A percentile compares a stretch with the other conserved stretches of the same genome.
phyloP scores from a whole-genome alignment of 2,329 filamentous ascomycete genomes.

The Arthroderma uncinatum region DNA sequence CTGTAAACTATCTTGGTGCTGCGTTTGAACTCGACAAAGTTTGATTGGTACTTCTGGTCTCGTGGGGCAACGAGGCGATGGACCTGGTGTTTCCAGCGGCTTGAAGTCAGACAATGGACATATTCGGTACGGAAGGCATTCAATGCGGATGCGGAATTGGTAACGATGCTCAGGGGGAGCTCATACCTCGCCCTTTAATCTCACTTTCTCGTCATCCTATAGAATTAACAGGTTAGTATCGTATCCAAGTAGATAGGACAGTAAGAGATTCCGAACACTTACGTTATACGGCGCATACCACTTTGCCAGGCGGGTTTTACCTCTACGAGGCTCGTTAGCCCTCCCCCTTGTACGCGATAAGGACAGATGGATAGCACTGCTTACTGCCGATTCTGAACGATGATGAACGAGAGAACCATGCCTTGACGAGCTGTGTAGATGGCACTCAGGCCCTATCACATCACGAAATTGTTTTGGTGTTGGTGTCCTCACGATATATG shows the following conservation, averaged over 20 bases:
- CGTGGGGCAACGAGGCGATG: constrained; percentile 94
- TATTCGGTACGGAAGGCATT: neutral
- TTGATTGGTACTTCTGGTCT: constrained; percentile 98
- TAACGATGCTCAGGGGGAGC: too few relatives aligned
- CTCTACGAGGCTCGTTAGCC: constrained; percentile 43
- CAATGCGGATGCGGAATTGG: neutral
- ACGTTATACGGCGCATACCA: constrained; percentile 96
- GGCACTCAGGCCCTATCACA: neutral
- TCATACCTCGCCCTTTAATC: constrained; percentile 86
- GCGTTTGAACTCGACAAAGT: constrained; percentile 76
- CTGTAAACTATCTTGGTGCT: constrained; percentile 91
- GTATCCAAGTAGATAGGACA: neutral
- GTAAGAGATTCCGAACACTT: constrained; percentile 21
- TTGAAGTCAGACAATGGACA: neutral
- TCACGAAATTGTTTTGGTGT: neutral
- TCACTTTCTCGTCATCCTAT: constrained; percentile 94
- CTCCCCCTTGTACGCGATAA: neutral
- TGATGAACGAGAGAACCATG: constrained; percentile 70
- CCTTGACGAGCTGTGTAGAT: constrained; percentile 11
- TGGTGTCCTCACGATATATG: neutral
- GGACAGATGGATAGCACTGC: constrained; percentile 11
- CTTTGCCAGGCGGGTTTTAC: constrained; percentile 95
- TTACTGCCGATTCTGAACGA: constrained; percentile 83
- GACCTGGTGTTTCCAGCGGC: constrained; percentile 46
- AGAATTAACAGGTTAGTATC: neutral